These are phyloP conservation scores for Mycena capillaripes DNA, from an alignment of 768 basidiomycete genomes.

Conservation along the genomic window DNA sequence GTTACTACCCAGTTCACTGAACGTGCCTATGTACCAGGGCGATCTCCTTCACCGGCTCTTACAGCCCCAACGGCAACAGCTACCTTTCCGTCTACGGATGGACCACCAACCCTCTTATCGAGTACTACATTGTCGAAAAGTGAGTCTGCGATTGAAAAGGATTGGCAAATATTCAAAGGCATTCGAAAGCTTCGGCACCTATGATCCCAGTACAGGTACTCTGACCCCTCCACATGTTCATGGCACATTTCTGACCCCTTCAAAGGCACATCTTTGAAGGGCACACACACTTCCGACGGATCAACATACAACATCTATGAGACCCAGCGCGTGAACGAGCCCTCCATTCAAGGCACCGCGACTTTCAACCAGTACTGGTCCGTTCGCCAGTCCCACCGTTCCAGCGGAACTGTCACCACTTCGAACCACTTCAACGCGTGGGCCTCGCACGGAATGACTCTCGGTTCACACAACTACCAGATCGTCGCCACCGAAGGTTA, in stretches of 20 bases:
- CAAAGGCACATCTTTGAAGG: constrained; percentile 40
- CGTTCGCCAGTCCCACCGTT: constrained; percentile 38
- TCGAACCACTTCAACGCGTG: constrained; percentile 51
- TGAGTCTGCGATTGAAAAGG: constrained; percentile 44
- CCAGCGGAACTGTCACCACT: constrained; percentile 38
- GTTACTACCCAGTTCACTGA: neutral
- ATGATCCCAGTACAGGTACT: no score
- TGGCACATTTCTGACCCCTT: constrained; percentile 47
- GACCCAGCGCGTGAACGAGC: constrained; percentile 47
- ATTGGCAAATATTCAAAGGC: no score
- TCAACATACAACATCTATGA: constrained; percentile 48
- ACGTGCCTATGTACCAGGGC: constrained; percentile 32
- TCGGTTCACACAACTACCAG: constrained; percentile 49
- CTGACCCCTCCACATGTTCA: no score
- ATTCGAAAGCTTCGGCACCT: no score
- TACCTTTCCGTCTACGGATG: constrained; percentile 48
- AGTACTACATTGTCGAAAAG: constrained; percentile 20
- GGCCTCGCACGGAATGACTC: constrained; percentile 39
- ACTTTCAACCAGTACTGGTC: constrained; percentile 48
- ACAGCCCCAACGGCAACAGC: constrained; percentile 46
- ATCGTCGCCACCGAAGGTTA: constrained; percentile 53
- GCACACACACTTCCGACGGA: constrained; percentile 49
- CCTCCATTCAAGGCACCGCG: constrained; percentile 50
- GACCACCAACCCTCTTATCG: constrained; percentile 49
- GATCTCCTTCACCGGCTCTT: constrained; percentile 44